Evolutionary conservation across 257 asterid species (phyloP).

Genomic region (Voacanga thouarsii): DNA sequence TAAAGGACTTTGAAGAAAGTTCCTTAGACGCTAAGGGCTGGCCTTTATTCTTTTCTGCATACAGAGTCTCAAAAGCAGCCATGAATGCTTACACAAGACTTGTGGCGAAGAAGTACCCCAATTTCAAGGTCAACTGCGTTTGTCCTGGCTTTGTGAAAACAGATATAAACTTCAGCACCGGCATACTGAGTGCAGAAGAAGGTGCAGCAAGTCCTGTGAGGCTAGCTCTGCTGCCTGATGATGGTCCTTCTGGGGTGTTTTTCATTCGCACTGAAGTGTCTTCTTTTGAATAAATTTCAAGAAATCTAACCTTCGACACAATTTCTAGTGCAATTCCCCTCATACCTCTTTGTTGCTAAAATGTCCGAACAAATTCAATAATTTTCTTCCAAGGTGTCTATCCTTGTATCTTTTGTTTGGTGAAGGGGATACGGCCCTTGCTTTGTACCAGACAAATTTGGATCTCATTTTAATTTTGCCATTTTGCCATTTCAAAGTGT

Average conservation of each 20-base stretch:
- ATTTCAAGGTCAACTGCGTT: slow-evolving; percentile 40
- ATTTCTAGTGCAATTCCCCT: too few relatives aligned
- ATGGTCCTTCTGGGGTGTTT: slow-evolving; percentile 11
- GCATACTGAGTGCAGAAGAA: slow-evolving; percentile 36
- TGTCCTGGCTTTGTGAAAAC: slow-evolving; percentile 60
- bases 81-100: slow-evolving; percentile 60
- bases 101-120: slow-evolving; percentile 38
- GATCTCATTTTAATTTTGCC: too few relatives aligned
- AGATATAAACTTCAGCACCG: slow-evolving; percentile 40
- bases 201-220: slow-evolving; percentile 36
- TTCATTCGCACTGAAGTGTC: background rate
- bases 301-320: too few relatives aligned
- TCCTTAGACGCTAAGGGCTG: slow-evolving; percentile 41
- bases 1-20: slow-evolving; percentile 46
- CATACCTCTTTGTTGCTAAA: too few relatives aligned
- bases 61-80: slow-evolving; percentile 50
- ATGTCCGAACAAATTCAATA: too few relatives aligned
- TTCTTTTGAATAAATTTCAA: background rate
- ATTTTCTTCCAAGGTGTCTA: too few relatives aligned
- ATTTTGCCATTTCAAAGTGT: too few relatives aligned
- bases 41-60: slow-evolving; percentile 33
- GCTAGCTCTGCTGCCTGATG: slow-evolving; percentile 12
- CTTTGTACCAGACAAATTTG: too few relatives aligned
- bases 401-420: too few relatives aligned
- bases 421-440: too few relatives aligned